Conservation (phyloP, 768 basidiomycete species). For the Tulasnella calospora region DNA sequence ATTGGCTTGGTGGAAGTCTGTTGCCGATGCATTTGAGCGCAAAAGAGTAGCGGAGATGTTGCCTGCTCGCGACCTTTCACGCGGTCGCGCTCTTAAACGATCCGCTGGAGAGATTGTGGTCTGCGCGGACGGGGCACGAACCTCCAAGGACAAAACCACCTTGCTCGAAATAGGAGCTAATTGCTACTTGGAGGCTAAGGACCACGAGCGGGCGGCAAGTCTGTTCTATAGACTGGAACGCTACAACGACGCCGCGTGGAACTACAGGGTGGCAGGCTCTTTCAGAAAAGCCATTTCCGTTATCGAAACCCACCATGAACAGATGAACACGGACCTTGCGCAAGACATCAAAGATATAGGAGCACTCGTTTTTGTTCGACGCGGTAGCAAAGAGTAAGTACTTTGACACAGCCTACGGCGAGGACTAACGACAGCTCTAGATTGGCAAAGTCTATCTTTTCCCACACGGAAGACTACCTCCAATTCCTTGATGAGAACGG, state of each 20-base stretch:
- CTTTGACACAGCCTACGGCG: neutral
- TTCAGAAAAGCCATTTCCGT: slow-evolving; percentile 22
- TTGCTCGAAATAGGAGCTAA: slow-evolving; percentile 16
- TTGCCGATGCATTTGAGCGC: neutral
- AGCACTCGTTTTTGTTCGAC: slow-evolving; percentile 33
- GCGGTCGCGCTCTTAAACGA: neutral
- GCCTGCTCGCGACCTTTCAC: neutral
- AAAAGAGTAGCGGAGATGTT: slow-evolving; percentile 15
- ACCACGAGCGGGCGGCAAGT: neutral
- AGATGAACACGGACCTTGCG: slow-evolving; percentile 37
- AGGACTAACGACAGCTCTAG: neutral
- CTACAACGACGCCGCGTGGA: slow-evolving; percentile 22
- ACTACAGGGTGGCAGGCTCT: slow-evolving; percentile 16
- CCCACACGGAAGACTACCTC: neutral
- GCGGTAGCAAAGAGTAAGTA: neutral
- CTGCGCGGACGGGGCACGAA: neutral
- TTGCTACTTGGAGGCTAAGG: slow-evolving; percentile 18
- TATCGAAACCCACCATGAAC: slow-evolving; percentile 18
- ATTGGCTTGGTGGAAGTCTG: slow-evolving; percentile 3
- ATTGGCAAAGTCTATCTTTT: neutral
- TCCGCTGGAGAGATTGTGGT: neutral
- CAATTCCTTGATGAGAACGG: slow-evolving; percentile 16
- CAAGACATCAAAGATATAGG: slow-evolving; percentile 43
- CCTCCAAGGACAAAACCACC: neutral
- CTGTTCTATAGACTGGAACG: neutral